Evolutionary conservation across 768 basidiomycete species (phyloP), one percentile per base, ranked within the genome.

Genomic region (Mycena crocata): DNA sequence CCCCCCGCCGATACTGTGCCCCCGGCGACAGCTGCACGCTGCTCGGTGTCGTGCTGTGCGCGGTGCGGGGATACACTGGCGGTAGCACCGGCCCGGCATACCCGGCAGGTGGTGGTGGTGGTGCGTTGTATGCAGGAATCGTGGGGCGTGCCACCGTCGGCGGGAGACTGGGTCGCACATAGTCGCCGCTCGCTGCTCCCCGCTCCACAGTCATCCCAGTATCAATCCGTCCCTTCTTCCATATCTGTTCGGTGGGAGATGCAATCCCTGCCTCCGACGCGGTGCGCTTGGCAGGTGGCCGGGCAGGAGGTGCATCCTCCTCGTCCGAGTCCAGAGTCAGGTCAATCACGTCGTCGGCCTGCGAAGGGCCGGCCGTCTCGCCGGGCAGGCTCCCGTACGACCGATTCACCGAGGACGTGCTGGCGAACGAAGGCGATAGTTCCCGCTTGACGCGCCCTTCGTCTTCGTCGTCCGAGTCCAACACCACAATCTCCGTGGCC

Each of bases 321-420:
- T 93, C 92, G 62, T 93, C 92, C 26, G 89, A 88, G 72, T 94
- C 93, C 66, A 90, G 80, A 4, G 95, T 96, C 64, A 97, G 80
- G 75, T 97, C 95, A 68, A 96, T 96, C 46, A 96, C 89, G 69
- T 87, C 85, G 15, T 81, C 79, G 26, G 72, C 73, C 67, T 76
- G 76, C 55, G 78, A 77, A 74, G 52, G 58, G 71, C 71, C 31
- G 74, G 68, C 60, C 68, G 70, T 15, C 70, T 80, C 76, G 48
- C 74, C 68, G 54, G 74, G 58, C 51, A 76, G 64, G 62, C 67
- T 55, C 34, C 62, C 59, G 56, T 26, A 80, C 75, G 69, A 79
- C 74, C 32, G 82, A 76, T 62, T 78, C 72, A 72, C 74, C 64
- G 76, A 71, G 23, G 84, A 82, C n/a, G 74, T 76, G 68, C 82